Evolutionary conservation across 2,329 filamentous ascomycete genomes (phyloP), one percentile per base, ranked within the genome.

Genomic region (Colletotrichum zoysiae): DNA sequence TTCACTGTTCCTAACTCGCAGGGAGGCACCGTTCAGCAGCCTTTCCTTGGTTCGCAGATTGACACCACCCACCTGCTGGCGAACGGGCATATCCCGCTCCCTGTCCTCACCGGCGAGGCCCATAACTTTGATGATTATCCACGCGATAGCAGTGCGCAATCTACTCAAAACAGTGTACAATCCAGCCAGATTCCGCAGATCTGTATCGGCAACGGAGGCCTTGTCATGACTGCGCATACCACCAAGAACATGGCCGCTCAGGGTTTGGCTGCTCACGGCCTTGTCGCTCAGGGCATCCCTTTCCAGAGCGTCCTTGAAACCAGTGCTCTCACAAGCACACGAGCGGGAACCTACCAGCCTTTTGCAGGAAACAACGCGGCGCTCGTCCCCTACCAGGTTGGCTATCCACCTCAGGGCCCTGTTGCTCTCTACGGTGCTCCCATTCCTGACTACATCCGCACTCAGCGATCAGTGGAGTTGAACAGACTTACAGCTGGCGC

Each of bases 401-500:
- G 57, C 30, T 63, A 67, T 40, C 33, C 46, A n/a, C 42, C 38
- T 23, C 57, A 50, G 42, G 53, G 30, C 12, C 23, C 33, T 8
- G 50, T 50, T 12, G 26, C 51, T 46, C 35, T 44, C 26, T 46
- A 63, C 20, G 14, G 30, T n/a, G 44, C 57, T 7, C n/a, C 66
- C 3, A 33, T 75, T 1, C 66, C 76, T 3, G 72, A 75, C n/a
- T 67, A 76, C 18, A 73, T 77, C n/a, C 74, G 70, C 1, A 72
- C 64, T 20, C 74, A 76, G 53, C 79, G 80, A 23, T 87, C 86
- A 0, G 63, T 74, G 11, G 75, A 80, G 73, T 78, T 88, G 26
- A 81, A 81, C 51, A 71, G 67, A 0, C 74, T 88, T 23, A 83
- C 81, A 1, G 74, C 76, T 3, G 80, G 79, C 1, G 73, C 75